Percentiles rank a stretch among this genome's conserved stretches.
These are phyloP conservation scores for Aspergillus sp. DNA, from an alignment of 2,329 filamentous ascomycete genomes.

Conservation along the genomic window DNA sequence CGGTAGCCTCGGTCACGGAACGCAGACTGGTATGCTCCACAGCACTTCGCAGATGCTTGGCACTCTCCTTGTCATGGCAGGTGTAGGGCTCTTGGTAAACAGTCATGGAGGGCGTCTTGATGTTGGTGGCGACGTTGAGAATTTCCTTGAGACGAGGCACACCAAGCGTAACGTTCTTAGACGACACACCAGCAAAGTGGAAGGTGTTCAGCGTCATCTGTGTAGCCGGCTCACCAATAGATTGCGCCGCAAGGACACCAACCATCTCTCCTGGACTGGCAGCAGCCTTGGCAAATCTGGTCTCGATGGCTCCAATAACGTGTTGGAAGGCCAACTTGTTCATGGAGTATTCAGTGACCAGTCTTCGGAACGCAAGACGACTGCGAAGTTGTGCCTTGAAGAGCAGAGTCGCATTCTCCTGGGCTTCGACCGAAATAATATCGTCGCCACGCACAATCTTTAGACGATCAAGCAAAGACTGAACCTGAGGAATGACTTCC, in stretches of 20 bases:
- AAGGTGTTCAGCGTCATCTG: slow-evolving; percentile 99
- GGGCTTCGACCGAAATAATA: slow-evolving; percentile 77
- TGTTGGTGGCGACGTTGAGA: slow-evolving; percentile 94
- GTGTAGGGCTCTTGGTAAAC: slow-evolving; percentile 72
- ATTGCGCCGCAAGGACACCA: slow-evolving; percentile 94
- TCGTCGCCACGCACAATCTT: slow-evolving; percentile 85
- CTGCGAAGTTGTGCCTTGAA: slow-evolving; percentile 92
- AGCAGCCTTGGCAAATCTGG: slow-evolving; percentile 78
- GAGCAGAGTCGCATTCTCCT: slow-evolving; percentile 81
- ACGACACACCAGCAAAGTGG: slow-evolving; percentile 99
- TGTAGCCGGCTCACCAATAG: slow-evolving; percentile 96
- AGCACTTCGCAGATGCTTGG: slow-evolving; percentile 79
- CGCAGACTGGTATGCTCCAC: slow-evolving; percentile 94
- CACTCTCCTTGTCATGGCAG: slow-evolving; percentile 68
- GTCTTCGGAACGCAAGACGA: slow-evolving; percentile 84
- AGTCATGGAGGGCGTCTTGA: slow-evolving; percentile 97
- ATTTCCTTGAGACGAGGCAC: slow-evolving; percentile 99
- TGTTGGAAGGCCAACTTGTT: slow-evolving; percentile 92
- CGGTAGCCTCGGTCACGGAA: slow-evolving; percentile 85
- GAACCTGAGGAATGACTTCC: slow-evolving; percentile 80
- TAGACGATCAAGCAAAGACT: slow-evolving; percentile 71
- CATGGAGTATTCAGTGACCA: slow-evolving; percentile 80
- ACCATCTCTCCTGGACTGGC: slow-evolving; percentile 98
- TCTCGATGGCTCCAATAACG: slow-evolving; percentile 86
- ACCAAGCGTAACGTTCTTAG: slow-evolving; percentile 99